These are phyloP conservation scores for Fraxinus excelsior DNA, from an alignment of 257 asterid species.

Conservation along the genomic window DNA sequence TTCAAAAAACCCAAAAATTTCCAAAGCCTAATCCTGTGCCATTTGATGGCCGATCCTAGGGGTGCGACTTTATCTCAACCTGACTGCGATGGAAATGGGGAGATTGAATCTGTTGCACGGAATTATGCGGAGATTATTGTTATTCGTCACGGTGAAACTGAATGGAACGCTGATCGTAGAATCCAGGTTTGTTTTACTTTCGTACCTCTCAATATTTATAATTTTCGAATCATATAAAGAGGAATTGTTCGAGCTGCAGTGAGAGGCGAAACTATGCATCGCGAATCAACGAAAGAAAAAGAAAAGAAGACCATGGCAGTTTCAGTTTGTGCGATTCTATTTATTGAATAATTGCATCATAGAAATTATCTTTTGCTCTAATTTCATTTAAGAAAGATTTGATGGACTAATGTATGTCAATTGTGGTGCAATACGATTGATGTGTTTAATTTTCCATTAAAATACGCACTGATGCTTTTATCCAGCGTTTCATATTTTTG, in stretches of 20 bases:
- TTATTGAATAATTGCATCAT: background rate
- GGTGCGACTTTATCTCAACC: constrained; percentile 20
- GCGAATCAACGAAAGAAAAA: constrained; percentile 11
- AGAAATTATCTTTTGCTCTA: too few relatives aligned
- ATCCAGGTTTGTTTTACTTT: constrained; percentile 58
- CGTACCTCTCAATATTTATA: background rate
- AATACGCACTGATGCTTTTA: background rate
- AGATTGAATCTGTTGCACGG: constrained; percentile 25
- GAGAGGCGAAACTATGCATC: background rate
- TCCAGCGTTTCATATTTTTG: background rate
- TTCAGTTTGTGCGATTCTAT: background rate
- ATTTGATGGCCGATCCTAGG: constrained; percentile 54
- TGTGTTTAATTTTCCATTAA: background rate
- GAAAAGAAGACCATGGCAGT: background rate
- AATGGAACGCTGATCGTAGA: constrained; percentile 74
- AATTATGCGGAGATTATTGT: constrained; percentile 66
- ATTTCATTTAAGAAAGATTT: background rate
- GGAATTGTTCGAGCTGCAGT: background rate
- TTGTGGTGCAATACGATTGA: background rate
- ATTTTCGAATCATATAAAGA: background rate
- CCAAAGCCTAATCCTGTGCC: constrained; percentile 10
- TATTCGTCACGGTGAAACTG: constrained; percentile 95
- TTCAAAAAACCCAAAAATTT: background rate
- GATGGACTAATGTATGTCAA: background rate
- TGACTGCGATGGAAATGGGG: constrained; percentile 31